These are phyloP conservation scores for Alternaria postmessia DNA, from an alignment of 2,329 filamentous ascomycete species.

Conservation along the genomic window DNA sequence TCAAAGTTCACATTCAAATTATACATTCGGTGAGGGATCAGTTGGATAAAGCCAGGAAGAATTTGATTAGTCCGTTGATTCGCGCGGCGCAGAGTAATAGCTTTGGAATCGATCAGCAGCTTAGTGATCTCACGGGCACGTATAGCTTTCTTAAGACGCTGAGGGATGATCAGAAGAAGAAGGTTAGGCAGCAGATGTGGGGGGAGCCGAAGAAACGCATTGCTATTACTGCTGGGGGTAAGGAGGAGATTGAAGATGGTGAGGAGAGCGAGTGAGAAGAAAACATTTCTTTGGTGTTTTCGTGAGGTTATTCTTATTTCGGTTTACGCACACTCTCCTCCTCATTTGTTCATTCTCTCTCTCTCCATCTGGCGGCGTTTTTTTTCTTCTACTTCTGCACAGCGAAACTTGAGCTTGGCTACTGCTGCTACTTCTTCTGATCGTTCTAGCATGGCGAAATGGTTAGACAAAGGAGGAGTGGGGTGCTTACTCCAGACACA, in stretches of 20 bases:
- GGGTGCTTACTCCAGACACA: slow-evolving; percentile 1
- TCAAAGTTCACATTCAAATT: slow-evolving; percentile 86
- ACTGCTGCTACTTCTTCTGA: not conserved
- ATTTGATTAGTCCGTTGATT: slow-evolving; percentile 85
- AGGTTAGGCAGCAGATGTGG: slow-evolving; percentile 79
- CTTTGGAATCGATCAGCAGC: slow-evolving; percentile 83
- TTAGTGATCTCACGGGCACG: slow-evolving; percentile 80
- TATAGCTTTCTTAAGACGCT: slow-evolving; percentile 79
- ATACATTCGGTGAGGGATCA: slow-evolving; percentile 85
- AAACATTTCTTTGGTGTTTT: not conserved
- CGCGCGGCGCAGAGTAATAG: slow-evolving; percentile 72
- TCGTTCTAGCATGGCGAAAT: slow-evolving; percentile 12
- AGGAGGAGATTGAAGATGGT: slow-evolving; percentile 25
- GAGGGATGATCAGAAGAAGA: slow-evolving; percentile 80
- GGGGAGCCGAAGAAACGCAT: slow-evolving; percentile 42
- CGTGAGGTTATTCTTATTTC: too few relatives aligned
- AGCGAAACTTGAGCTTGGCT: not conserved
- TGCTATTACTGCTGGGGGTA: slow-evolving; percentile 33
- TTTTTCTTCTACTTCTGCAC: not conserved
- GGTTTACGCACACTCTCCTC: too few relatives aligned
- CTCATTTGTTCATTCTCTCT: too few relatives aligned
- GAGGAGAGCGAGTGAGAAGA: slow-evolving; percentile 1
- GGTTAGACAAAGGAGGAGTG: slow-evolving; percentile 13
- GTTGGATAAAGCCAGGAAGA: slow-evolving; percentile 82
- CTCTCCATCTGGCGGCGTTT: not conserved